Base-by-base conservation (phyloP, 768 basidiomycete species). In the Rhodotorula taiwanensis region DNA sequence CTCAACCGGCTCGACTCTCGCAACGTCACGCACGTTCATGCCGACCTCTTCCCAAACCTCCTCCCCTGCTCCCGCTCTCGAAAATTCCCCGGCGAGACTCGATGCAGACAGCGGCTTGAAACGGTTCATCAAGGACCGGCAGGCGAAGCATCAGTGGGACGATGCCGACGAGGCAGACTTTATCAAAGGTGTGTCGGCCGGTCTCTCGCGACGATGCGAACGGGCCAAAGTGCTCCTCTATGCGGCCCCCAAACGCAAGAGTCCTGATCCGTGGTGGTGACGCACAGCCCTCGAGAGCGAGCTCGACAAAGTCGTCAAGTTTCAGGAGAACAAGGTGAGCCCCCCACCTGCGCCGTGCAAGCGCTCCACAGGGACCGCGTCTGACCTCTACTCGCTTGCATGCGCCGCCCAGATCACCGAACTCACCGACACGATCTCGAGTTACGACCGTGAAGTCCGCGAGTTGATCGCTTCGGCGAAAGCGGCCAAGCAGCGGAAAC, bases 261-360 rank as follows among this genome's bases (percentile, higher is more conserved):
- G n/a, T n/a, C n/a, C n/a, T n/a, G n/a, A n/a, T n/a, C n/a, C n/a
- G n/a, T n/a, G n/a, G n/a, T n/a, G n/a, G n/a, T 5, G 34, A 6
- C 34, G 21, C 10, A 18, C 31, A 56, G 67, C 67, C 2, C 83
- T 97, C 58, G 86, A 88, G 72, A 79, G 79, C 62, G 92, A 98
- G 78, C 80, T 98, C 36, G 88, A 92, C 73, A 98, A 98, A 78
- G 85, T 97, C 48, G 86, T 93, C 71, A 85, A 86, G 72, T 98
- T 98, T 74, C 94, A 98, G 75, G 88, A 85, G 74, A 78, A 80
- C 39, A 98, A 95, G 83, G 89, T 86, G 48, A 57, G 72, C 36
- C 53, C 20, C 45, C 16, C n/a, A 55, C 15, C 21, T 15, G 3
- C 28, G 5, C 28, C 13, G 10, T 33, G 44, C 0, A 16, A 25